phyloP scores from a whole-genome alignment of 345 rosid genomes.

The Gynandropsis gynandra region DNA sequence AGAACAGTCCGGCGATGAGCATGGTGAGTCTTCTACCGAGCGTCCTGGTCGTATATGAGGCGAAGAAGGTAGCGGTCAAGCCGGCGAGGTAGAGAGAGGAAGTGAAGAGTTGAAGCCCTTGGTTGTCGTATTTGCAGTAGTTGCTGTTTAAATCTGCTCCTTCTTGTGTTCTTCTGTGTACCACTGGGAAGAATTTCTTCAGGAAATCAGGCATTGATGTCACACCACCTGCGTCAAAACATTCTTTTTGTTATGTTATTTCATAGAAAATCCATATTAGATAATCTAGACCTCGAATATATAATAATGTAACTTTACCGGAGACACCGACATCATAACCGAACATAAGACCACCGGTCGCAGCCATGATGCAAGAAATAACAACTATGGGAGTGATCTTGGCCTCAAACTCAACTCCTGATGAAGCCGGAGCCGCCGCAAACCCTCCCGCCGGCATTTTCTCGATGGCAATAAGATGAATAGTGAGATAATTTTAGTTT shows the following conservation, averaged over 20 bases:
- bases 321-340: slow-evolving; percentile 94
- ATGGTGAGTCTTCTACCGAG: slow-evolving; percentile 71
- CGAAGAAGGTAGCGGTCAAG: slow-evolving; percentile 54
- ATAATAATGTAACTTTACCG: too few relatives aligned
- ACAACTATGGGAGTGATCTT: slow-evolving; percentile 89
- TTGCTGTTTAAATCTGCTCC: not conserved
- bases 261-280: too few relatives aligned
- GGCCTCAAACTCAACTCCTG: slow-evolving; percentile 76
- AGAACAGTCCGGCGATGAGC: slow-evolving; percentile 88
- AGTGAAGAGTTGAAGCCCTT: slow-evolving; percentile 63
- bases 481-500: too few relatives aligned
- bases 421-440: slow-evolving; percentile 33
- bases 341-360: slow-evolving; percentile 97
- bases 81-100: slow-evolving; percentile 75
- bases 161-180: slow-evolving; percentile 29
- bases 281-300: too few relatives aligned
- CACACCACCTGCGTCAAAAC: slow-evolving; percentile 47
- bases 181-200: slow-evolving; percentile 59
- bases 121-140: slow-evolving; percentile 32
- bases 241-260: too few relatives aligned
- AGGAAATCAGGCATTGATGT: slow-evolving; percentile 57
- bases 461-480: too few relatives aligned
- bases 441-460: slow-evolving; percentile 78
- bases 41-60: slow-evolving; percentile 81
- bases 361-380: slow-evolving; percentile 88